Percentiles rank a stretch among this genome's conserved stretches.
Evolutionary conservation across 495 filamentous ascomycete species (phyloP).

Genomic region (Podospora sp.): DNA sequence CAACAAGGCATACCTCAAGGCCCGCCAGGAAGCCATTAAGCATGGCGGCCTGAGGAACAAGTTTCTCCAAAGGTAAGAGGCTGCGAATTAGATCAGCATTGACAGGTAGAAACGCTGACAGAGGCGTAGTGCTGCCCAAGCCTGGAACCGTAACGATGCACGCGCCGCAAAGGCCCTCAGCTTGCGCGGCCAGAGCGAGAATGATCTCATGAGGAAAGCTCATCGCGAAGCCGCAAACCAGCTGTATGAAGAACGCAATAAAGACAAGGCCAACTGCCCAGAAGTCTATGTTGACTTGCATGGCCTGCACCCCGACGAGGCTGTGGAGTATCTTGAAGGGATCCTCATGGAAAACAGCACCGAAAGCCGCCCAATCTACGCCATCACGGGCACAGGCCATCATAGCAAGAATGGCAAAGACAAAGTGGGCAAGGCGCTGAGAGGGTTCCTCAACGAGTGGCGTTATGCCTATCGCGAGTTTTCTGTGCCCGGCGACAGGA

Average conservation of each 20-base stretch:
- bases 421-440: conserved; percentile 93
- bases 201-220: conserved; percentile 94
- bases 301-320: conserved; percentile 95
- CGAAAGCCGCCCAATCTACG: conserved; percentile 79
- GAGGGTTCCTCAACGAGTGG: conserved; percentile 91
- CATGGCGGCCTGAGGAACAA: conserved; percentile 96
- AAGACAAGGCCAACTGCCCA: conserved; percentile 57
- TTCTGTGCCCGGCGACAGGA: conserved; percentile 86
- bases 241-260: conserved; percentile 94
- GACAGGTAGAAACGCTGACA: conserved; percentile 31
- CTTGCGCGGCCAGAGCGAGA: conserved; percentile 92
- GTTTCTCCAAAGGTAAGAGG: conserved; percentile 83
- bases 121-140: conserved; percentile 80
- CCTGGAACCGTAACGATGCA: conserved; percentile 99
- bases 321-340: conserved; percentile 88
- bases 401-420: conserved; percentile 99
- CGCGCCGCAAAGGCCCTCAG: conserved; percentile 93
- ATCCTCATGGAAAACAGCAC: conserved; percentile 80
- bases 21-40: conserved; percentile 90
- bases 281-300: conserved; percentile 96
- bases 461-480: conserved; percentile 96
- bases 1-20: conserved; percentile 93
- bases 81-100: not conserved
- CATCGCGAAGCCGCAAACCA: conserved; percentile 91
- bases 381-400: conserved; percentile 95